Evolutionary conservation across 345 rosid species (phyloP), one percentile per base, ranked within the genome.

Genomic region (Alliaria petiolata): DNA sequence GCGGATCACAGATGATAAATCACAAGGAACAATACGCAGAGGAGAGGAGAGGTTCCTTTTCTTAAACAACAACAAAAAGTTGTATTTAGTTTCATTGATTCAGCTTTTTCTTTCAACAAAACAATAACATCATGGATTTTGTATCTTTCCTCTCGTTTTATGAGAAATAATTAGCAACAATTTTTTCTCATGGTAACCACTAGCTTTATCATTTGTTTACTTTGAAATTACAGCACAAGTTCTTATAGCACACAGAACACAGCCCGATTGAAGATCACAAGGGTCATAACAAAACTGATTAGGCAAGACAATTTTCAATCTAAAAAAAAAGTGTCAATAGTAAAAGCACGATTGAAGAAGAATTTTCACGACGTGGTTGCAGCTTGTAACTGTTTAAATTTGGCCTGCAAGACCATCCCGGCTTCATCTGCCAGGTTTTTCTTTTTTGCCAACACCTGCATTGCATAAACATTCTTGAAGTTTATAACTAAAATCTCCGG

Each of bases 401-500:
- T 91, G 15, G 86, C 70, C 71, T 91, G 97, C 63, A 91, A 81
- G 39, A 88, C 66, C 56, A 79, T 85, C 19, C 86, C 86, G 16
- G 92, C 97, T 80, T 95, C 99, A 75, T 91, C 97, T 46, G 95
- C 89, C 40, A 89, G 64, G 11, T 61, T 84, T 83, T 90, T 92
- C 98, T 95, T 95, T 69, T 89, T 89, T 2, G 97, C 75, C 16
- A 96, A 93, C 59, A 95, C 90, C 99, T 95, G 85, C 81, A 69
- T 57, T 64, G 28, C n/a, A 62, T 2, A 15, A 55, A 62, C 46
- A 44, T 69, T 34, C 26, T 71, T 36, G 6, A 68, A 36, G n/a
- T n/a, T n/a, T n/a, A n/a, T 20, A 36, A 46, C 38, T 13, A 36
- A 0, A 15, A 2, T 51, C 16, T n/a, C 8, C 0, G n/a, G 12